Percentiles rank a stretch among this genome's conserved stretches.
Conservation (phyloP, 805 yeast species). For the Lipomyces oligophaga region DNA sequence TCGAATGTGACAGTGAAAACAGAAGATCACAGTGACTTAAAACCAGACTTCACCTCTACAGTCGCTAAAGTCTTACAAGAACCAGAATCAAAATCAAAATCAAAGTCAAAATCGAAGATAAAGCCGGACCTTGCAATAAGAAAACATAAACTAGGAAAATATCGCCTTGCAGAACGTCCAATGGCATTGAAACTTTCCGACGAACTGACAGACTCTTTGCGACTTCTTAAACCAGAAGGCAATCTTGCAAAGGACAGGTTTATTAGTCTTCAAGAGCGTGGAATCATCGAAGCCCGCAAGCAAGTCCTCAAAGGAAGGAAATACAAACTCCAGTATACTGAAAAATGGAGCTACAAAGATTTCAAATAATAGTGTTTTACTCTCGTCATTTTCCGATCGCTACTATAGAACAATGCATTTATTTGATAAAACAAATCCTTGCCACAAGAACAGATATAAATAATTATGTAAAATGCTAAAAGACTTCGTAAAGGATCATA, state of each 20-base stretch:
- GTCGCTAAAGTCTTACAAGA: not conserved
- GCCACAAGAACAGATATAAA: not conserved
- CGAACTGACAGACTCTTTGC: constrained; percentile 79
- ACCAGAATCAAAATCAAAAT: constrained; percentile 43
- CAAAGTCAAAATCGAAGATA: constrained; percentile 37
- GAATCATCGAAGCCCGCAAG: constrained; percentile 80
- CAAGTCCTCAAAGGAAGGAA: constrained; percentile 63
- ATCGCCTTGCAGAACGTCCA: constrained; percentile 42
- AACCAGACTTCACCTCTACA: not conserved
- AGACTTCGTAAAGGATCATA: not conserved
- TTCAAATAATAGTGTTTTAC: no score
- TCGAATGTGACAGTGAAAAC: constrained; percentile 53
- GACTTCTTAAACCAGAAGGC: constrained; percentile 88
- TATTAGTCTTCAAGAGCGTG: constrained; percentile 75
- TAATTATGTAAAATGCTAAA: no score
- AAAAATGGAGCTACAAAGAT: constrained; percentile 92
- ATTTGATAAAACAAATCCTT: no score
- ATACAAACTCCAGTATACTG: constrained; percentile 72
- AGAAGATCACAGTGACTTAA: constrained; percentile 53
- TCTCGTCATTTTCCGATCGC: no score
- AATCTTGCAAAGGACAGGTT: constrained; percentile 77
- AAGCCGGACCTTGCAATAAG: constrained; percentile 31
- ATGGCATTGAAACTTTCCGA: constrained; percentile 80
- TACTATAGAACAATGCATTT: no score
- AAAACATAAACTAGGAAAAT: constrained; percentile 31